Evolutionary conservation across 345 rosid species (phyloP), one percentile per base, ranked within the genome.

Genomic region (Salix purpurea): DNA sequence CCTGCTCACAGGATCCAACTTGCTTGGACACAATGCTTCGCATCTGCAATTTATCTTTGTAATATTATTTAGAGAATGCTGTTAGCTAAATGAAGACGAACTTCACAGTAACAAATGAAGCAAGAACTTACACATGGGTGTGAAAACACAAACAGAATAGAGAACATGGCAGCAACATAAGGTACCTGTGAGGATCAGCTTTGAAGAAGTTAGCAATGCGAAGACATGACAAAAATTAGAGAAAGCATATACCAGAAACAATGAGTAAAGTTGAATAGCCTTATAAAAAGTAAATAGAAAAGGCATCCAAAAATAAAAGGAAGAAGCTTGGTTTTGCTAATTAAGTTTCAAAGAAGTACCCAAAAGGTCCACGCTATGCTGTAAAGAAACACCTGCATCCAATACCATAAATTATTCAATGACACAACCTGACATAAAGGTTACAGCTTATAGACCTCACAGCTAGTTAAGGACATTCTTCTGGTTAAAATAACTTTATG

Each of bases 1-100:
- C 98, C 95, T 94, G 98, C 52, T 94, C 97, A 72, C 76, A 64
- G 8, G 97, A 52, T 52, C 95, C 87, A 50, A 94, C 97, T 89
- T 92, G 97, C 84, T 87, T 94, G 2, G 98, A 94, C 23, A 91
- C 94, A 73, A 92, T 92, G 82, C 92, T 94, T 75, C 98, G 81
- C 80, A 94, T 82, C 98, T 94, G 88, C 77, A 74, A 50, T 52
- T 26, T 64, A 42, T 70, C 65, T 60, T 56, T 30, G 70, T 56
- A 26, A 40, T 11, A 6, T 65, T n/a, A 23, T 23, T 52, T 48
- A 44, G 21, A 21, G 69, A 42, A 37, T 12, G 19, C 2, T 66
- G 72, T 52, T 26, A 5, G 23, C 42, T 36, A 73, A 62, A 50
- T 3, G 44, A 58, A 64, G 50, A 56, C 15, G 4, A 52, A 67